Evolutionary conservation across 2,329 filamentous ascomycete genomes (phyloP), one percentile per base, ranked within the genome.

Genomic region (Aspergillus melleus): DNA sequence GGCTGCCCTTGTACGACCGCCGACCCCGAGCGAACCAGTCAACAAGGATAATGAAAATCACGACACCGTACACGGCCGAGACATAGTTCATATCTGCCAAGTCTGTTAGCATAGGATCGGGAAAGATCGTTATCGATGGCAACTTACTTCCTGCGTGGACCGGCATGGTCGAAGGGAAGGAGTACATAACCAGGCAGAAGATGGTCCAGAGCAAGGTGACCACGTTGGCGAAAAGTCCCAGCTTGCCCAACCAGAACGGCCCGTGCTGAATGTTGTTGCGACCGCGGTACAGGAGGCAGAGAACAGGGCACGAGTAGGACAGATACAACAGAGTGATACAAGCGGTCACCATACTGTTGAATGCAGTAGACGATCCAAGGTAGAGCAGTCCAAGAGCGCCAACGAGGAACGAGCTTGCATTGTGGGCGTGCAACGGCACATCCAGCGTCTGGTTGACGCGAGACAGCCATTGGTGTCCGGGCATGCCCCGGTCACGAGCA

Each of bases 311-410:
- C 2, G 79, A 64, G 65, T 83, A 82, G 3, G 78, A 77, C 46
- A 81, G 64, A 61, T 79, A 81, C 71, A 84, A 80, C 19, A 81
- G 64, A 0, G 74, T 74, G 55, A 83, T 81, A 46, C 81, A 80
- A 1, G 79, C 79, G 1, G 76, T 76, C 20, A 77, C 74, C 66
- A 80, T 77, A 36, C 75, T 77, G 66, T 75, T 76, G 61, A 80
- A 78, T 0, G 77, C 79, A 11, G 74, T 74, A 2, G 72, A 71
- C 14, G 75, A 77, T 36, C 76, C 79, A 46, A 81, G 70, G 61
- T 82, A 83, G 19, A 84, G 72, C 57, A 79, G 74, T 2, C 81
- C 82, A 3, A 83, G 69, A 10, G 78, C 61, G 1, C 72, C 76
- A 11, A 83, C 80, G 55, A 83, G 76, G 20, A 78, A 65, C 61